Evolutionary conservation across 805 yeast species (phyloP).

Genomic region (Pichia ethanolica): DNA sequence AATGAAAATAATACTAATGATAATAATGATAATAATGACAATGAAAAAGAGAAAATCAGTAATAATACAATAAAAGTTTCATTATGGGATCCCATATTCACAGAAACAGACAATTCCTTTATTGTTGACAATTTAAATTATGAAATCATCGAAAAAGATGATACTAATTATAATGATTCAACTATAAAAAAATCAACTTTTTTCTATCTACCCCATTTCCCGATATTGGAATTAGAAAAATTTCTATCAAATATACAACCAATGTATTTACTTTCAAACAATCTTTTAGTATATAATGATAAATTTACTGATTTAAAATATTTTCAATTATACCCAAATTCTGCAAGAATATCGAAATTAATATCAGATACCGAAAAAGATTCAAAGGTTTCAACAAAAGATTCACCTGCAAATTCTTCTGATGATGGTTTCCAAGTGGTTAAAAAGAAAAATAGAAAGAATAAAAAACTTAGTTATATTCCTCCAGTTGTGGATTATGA

Average conservation of each 20-base stretch:
- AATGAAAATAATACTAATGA: neutral
- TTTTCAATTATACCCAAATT: slow-evolving; percentile 22
- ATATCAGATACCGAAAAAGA: neutral
- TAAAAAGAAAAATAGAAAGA: slow-evolving; percentile 10
- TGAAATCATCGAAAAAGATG: slow-evolving; percentile 13
- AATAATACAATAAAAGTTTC: slow-evolving; percentile 9
- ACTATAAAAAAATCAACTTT: slow-evolving; percentile 5
- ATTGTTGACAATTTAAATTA: slow-evolving; percentile 11
- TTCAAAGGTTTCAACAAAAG: neutral
- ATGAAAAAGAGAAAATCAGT: too few relatives aligned
- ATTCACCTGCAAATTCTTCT: neutral
- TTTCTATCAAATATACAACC: slow-evolving; percentile 19
- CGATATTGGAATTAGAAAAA: slow-evolving; percentile 24
- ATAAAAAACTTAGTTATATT: slow-evolving; percentile 6
- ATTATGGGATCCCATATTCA: slow-evolving; percentile 29
- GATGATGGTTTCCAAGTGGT: slow-evolving; percentile 15
- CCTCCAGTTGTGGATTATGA: slow-evolving; percentile 12
- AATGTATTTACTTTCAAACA: slow-evolving; percentile 24
- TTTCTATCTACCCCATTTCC: slow-evolving; percentile 30
- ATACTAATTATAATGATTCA: neutral
- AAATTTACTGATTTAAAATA: slow-evolving; percentile 23
- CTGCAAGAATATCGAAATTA: slow-evolving; percentile 20
- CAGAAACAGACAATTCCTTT: slow-evolving; percentile 16
- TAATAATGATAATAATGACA: neutral
- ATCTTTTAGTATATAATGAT: slow-evolving; percentile 22